Conservation (phyloP, 1,284 basidiomycete species). For the Malassezia vespertilionis region DNA sequence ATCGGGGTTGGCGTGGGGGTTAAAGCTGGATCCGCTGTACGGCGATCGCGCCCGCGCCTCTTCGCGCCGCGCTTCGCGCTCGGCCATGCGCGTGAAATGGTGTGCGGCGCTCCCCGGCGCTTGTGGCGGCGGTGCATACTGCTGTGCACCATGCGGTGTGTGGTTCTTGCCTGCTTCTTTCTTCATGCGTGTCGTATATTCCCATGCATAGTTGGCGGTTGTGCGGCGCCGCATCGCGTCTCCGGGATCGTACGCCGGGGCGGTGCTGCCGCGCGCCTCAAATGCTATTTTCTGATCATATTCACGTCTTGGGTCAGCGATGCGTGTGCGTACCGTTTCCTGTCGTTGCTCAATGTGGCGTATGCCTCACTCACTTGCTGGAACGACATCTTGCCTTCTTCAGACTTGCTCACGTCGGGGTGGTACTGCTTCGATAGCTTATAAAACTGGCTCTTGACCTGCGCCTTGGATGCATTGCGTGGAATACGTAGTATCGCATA, state of each 20-base stretch:
- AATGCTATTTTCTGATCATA: background rate
- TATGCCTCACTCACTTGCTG: constrained; percentile 45
- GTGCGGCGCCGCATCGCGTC: constrained; percentile 17
- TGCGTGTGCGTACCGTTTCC: background rate
- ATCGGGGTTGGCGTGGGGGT: constrained; percentile 5
- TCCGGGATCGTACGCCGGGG: background rate
- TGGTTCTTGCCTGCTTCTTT: background rate
- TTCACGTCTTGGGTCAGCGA: background rate
- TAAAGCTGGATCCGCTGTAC: constrained; percentile 5
- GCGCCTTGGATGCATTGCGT: constrained; percentile 28
- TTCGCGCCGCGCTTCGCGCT: constrained; percentile 15
- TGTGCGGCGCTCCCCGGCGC: constrained; percentile 20
- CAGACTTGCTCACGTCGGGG: constrained; percentile 37
- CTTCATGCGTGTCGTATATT: constrained; percentile 27
- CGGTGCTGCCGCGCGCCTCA: too few relatives aligned
- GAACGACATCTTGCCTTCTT: constrained; percentile 38
- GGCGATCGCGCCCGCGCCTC: constrained; percentile 7
- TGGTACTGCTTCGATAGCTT: constrained; percentile 43
- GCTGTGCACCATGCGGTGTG: too few relatives aligned
- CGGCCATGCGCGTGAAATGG: constrained; percentile 14
- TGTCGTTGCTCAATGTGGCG: constrained; percentile 26
- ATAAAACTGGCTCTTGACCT: constrained; percentile 47
- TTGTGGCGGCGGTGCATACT: constrained; percentile 12
- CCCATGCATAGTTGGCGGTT: constrained; percentile 42
- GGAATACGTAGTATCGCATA: constrained; percentile 28